Evolutionary conservation across 2,329 filamentous ascomycete genomes (phyloP), one percentile per base, ranked within the genome.

Genomic region (Botrytis medusae): DNA sequence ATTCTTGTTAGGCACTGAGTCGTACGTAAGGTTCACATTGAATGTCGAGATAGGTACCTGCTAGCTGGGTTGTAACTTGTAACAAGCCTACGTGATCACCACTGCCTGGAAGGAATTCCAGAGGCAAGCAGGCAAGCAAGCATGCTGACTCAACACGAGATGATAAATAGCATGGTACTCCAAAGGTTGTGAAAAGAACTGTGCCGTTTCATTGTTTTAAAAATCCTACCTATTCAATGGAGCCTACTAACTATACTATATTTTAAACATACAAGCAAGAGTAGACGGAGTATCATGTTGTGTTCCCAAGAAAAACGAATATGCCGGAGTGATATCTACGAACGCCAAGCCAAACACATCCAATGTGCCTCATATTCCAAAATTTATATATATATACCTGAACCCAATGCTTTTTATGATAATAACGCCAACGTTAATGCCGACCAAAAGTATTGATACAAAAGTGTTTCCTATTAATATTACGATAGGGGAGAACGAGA

Each of bases 251-350:
- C 62, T 48, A 20, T 54, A 20, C 10, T 25, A 8, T 42, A 14
- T 29, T 5, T 32, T 40, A 59, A 37, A 37, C 25, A 60, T 68
- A 68, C 44, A 46, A 42, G 22, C 59, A 48, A 72, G 32, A 68
- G 46, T 42, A 40, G 12, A 25, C 32, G 18, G 51, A 72, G 54
- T 68, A 46, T 61, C 40, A 61, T 61, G 54, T 72, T 69, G 63
- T 61, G n/a, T 59, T 60, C 20, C 51, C 22, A 60, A 72, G 44
- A 44, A 68, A 68, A 37, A 54, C 42, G 67, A 67, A 60, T 48
- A 69, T 72, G 62, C 70, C 62, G 37, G 40, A 69, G 54, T 72
- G 71, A 72, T 72, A 72, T 72, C 63, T 72, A 40, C 54, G 10
- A 51, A 72, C 63, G 71, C 71, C 71, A 69, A 69, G n/a, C 63